phyloP scores from a whole-genome alignment of 306 rosid genomes.

The Sesbania bispinosa region DNA sequence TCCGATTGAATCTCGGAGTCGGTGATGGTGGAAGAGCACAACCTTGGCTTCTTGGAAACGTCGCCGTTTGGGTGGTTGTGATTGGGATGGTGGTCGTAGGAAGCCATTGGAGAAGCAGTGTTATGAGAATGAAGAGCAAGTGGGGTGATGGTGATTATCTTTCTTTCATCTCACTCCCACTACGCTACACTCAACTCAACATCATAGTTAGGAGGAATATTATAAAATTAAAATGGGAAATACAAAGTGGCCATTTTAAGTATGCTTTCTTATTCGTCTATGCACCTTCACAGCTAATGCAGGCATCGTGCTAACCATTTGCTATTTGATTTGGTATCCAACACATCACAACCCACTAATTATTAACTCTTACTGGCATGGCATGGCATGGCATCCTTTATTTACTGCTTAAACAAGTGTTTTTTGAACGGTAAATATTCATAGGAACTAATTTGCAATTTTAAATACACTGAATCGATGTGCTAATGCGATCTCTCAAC shows the following conservation, averaged over 20 bases:
- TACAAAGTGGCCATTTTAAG: not conserved
- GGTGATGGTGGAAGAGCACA: slow-evolving; percentile 49
- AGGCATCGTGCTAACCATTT: not conserved
- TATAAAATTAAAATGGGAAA: not conserved
- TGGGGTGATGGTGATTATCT: no score
- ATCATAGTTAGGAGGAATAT: not conserved
- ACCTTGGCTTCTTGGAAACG: slow-evolving; percentile 55
- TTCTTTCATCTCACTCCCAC: no score
- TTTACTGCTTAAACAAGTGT: no score
- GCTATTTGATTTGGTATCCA: not conserved
- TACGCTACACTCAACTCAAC: not conserved
- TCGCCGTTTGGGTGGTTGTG: slow-evolving; percentile 64
- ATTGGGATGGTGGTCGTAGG: slow-evolving; percentile 23
- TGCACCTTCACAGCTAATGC: not conserved
- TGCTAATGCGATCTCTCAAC: no score
- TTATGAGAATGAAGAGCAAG: no score
- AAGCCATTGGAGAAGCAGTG: slow-evolving; percentile 44
- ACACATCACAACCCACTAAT: no score
- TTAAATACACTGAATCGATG: no score
- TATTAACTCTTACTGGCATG: no score
- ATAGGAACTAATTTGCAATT: no score
- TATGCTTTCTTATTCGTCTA: not conserved
- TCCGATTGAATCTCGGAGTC: slow-evolving; percentile 52
- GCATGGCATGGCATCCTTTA: no score
- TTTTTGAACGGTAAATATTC: no score